Conservation (phyloP, 352 stramenopile genomes). For the Globisporangium emineosum region DNA sequence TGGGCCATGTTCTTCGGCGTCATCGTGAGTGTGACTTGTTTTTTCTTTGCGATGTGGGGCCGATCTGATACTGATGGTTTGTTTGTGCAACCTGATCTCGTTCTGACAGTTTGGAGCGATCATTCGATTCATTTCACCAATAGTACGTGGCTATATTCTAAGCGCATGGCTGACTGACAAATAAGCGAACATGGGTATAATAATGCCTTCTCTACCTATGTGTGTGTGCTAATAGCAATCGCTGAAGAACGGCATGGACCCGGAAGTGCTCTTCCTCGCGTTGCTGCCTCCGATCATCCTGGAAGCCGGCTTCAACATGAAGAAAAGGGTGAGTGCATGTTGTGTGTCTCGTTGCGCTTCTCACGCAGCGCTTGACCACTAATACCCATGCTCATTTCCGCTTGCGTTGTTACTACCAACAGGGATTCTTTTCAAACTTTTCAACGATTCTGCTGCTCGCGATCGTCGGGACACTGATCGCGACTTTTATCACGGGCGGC, state of each 20-base stretch:
- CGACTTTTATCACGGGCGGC: constrained; percentile 78
- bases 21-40: constrained; percentile 38
- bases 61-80: background rate
- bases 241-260: constrained; percentile 77
- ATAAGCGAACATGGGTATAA: too few species aligned
- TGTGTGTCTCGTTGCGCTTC: too few species aligned
- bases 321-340: constrained; percentile 58
- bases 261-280: constrained; percentile 83
- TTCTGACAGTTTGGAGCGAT: constrained; percentile 59
- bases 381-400: constrained; percentile 1
- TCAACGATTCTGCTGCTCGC: constrained; percentile 83
- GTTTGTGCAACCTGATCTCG: background rate
- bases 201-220: too few species aligned
- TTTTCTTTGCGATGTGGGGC: background rate
- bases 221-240: constrained; percentile 43
- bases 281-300: constrained; percentile 81
- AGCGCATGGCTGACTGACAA: background rate
- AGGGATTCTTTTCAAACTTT: constrained; percentile 88
- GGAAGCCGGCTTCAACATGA: constrained; percentile 86
- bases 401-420: constrained; percentile 8
- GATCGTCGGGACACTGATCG: constrained; percentile 74
- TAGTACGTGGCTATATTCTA: constrained; percentile 27
- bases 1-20: constrained; percentile 84
- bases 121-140: constrained; percentile 77
- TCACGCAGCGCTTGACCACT: background rate